Conservation (phyloP, 1,284 basidiomycete genomes). For the Microbotryomycetes sp. region DNA sequence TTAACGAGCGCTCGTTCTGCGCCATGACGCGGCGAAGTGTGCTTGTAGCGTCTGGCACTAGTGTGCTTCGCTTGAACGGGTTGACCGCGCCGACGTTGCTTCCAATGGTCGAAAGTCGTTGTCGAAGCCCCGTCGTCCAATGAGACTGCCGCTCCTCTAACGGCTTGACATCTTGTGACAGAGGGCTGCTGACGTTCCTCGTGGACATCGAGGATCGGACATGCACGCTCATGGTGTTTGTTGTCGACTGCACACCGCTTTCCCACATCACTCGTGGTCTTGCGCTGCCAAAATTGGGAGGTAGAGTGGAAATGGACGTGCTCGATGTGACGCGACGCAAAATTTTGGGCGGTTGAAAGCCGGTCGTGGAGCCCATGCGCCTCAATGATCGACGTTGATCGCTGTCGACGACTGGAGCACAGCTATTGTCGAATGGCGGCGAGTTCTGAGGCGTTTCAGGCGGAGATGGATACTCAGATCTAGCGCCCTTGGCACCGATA, state of each 20-base stretch:
- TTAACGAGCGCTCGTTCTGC: neutral
- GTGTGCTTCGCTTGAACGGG: neutral
- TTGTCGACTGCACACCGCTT: neutral
- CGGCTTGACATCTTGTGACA: neutral
- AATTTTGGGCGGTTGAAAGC: neutral
- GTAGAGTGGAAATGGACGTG: neutral
- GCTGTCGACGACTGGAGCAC: neutral
- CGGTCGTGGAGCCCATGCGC: neutral
- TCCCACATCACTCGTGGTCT: neutral
- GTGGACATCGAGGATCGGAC: neutral
- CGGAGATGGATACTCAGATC: constrained; percentile 1
- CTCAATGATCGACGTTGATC: neutral
- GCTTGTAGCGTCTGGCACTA: neutral
- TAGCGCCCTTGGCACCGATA: neutral
- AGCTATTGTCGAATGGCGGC: neutral
- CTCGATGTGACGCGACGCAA: constrained; percentile 1
- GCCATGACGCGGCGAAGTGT: neutral
- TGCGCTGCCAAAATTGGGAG: neutral
- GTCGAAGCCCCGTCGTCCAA: neutral
- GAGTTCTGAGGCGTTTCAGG: neutral
- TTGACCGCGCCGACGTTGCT: neutral
- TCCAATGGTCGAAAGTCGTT: neutral
- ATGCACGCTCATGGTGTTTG: neutral
- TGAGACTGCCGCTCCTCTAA: neutral
- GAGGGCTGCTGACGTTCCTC: neutral